A percentile compares a stretch with the other conserved stretches of the same genome.
These are phyloP conservation scores for Coemansia sp. DNA, from an alignment of 192 early-diverging fungal genomes.

Conservation along the genomic window DNA sequence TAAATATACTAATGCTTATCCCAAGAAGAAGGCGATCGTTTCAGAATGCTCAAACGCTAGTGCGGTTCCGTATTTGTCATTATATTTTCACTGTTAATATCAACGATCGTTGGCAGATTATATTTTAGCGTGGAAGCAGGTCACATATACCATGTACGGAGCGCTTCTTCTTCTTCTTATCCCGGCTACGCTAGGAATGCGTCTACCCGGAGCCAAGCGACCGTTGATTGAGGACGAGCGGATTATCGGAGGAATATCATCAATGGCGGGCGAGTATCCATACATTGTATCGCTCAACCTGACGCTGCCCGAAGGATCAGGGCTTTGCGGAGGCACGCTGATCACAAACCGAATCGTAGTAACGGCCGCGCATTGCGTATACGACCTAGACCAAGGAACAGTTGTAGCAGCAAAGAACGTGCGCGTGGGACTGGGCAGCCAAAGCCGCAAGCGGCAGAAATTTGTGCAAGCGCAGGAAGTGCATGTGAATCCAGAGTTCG, in stretches of 20 bases:
- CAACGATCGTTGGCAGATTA: too few species aligned
- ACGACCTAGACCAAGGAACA: slow-evolving; percentile 1
- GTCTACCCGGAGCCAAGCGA: not conserved
- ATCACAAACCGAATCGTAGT: slow-evolving; percentile 20
- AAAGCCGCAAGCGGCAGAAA: slow-evolving; percentile 3
- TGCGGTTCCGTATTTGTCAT: too few species aligned
- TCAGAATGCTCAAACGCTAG: too few species aligned
- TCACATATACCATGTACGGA: not conserved
- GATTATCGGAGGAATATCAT: slow-evolving; percentile 25
- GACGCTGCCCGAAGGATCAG: not conserved
- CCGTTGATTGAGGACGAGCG: slow-evolving; percentile 4
- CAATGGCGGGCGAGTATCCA: slow-evolving; percentile 14
- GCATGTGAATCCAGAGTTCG: slow-evolving; percentile 15
- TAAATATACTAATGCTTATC: too few species aligned
- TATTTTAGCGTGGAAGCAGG: too few species aligned
- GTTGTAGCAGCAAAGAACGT: not conserved
- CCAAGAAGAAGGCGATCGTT: too few species aligned
- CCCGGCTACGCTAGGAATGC: not conserved
- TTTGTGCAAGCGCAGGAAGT: slow-evolving; percentile 1
- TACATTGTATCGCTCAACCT: slow-evolving; percentile 22
- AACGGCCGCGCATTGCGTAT: slow-evolving; percentile 44
- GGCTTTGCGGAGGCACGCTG: slow-evolving; percentile 39
- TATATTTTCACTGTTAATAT: too few species aligned
- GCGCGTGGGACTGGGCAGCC: slow-evolving; percentile 20
- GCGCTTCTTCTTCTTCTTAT: not conserved